Base-by-base conservation (phyloP, 2,329 filamentous ascomycete genomes). In the Aspergillus sp. region DNA sequence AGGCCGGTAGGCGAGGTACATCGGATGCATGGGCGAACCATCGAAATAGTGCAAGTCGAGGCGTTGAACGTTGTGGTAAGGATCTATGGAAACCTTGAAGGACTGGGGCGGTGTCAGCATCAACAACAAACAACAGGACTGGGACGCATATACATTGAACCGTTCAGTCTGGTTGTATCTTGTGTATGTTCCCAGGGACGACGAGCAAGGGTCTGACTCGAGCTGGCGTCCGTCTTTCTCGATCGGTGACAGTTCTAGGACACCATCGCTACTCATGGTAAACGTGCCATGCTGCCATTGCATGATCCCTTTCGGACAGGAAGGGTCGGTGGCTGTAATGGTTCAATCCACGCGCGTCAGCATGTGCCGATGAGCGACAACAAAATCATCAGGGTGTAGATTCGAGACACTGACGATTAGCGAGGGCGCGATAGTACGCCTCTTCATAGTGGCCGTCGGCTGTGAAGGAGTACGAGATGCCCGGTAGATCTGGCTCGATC, bases 391-490 rank as follows among this genome's bases (percentile, higher is more conserved):
- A 18, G 14, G 11, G 16, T 6, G 22, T 14, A 12, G 12, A 16
- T 36, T 14, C 9, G 20, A 50, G 20, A 6, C 46, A 81, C 85
- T 73, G 75, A 89, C 87, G 88, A 71, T 91, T 90, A 52, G 88
- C 76, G 68, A 90, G 75, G 10, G 87, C 87, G 63, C 88, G 82
- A 73, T 90, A 91, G 72, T 88, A 86, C 14, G 89, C 87, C 68
- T 86, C 82, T 75, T 91, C 89, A 69, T 83, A 91, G 73, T 82
- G 81, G 22, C 88, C 88, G 70, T 90, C 85, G 46, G 75, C 78
- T 4, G 86, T 87, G 74, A 91, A 91, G 11, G 89, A 91, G 77
- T 90, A 91, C 16, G 88, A 90, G 64, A 90, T 89, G 24, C 89
- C 89, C 0, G 88, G 85, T 62, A 85, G 80, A 7, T 76, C 78